Evolutionary conservation across 768 basidiomycete species (phyloP).

Genomic region (Podaxis sp.): DNA sequence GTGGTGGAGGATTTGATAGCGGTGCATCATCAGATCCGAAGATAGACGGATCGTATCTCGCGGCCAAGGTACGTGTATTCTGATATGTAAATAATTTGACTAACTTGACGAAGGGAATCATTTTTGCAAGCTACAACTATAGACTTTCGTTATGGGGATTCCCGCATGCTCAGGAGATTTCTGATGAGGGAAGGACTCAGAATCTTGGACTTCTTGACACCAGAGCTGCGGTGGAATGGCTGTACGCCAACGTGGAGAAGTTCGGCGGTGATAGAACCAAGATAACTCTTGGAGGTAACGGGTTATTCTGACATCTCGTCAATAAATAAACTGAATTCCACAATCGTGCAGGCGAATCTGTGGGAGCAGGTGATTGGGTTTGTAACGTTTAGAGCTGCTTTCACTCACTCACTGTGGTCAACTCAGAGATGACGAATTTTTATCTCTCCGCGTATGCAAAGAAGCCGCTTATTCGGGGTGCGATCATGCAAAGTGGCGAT

Average conservation of each 20-base stretch:
- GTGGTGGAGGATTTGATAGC: slow-evolving; percentile 37
- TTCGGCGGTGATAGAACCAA: slow-evolving; percentile 47
- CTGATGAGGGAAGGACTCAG: slow-evolving; percentile 30
- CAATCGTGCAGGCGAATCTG: slow-evolving; percentile 28
- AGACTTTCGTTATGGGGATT: slow-evolving; percentile 39
- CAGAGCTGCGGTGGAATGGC: slow-evolving; percentile 43
- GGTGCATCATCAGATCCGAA: slow-evolving; percentile 35
- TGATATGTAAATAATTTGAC: neutral
- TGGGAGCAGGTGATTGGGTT: slow-evolving; percentile 29
- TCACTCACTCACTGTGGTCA: neutral
- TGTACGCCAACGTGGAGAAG: slow-evolving; percentile 37
- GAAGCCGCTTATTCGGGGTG: slow-evolving; percentile 31
- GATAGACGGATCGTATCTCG: slow-evolving; percentile 32
- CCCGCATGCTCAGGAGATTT: slow-evolving; percentile 39
- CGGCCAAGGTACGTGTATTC: slow-evolving; percentile 24
- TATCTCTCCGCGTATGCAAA: slow-evolving; percentile 31
- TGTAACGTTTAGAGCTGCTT: too few relatives aligned
- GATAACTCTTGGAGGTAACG: slow-evolving; percentile 42
- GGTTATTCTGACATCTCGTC: neutral
- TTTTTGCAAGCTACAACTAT: slow-evolving; percentile 36
- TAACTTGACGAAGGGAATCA: slow-evolving; percentile 25
- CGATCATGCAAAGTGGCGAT: slow-evolving; percentile 34
- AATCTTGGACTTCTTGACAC: slow-evolving; percentile 56
- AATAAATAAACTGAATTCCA: neutral
- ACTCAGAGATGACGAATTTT: slow-evolving; percentile 33